Base-by-base conservation (phyloP, 2,329 filamentous ascomycete species). In the Cladosporium sp. region DNA sequence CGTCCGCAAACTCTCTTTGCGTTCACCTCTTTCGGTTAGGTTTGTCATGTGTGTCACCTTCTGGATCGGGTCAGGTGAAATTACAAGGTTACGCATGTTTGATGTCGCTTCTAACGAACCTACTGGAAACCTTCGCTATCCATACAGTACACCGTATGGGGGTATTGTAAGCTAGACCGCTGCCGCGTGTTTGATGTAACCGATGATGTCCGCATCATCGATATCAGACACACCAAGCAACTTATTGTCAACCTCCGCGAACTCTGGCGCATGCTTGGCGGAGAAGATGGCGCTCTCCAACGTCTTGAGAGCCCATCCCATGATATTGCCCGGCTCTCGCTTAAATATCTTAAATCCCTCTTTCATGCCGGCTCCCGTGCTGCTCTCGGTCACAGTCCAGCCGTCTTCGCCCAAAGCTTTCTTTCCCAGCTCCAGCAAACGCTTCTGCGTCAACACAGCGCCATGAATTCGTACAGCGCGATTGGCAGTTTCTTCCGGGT, bases 401-500 rank as follows among this genome's bases (percentile, higher is more conserved):
- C 74, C 74, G 37, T 73, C 67, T n/a, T 65, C 71, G 0, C 76
- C 74, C 55, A 75, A 72, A 35, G 72, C 71, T 53, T 76, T 74
- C 69, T 76, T 73, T n/a, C 72, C 74, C 35, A 76, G 73, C 26
- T 70, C 70, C 23, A 80, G 66, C 12, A 80, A 61, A 60, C 77
- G 66, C 46, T 79, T 79, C 70, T 80, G 77, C 16, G 78, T 76
- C 3, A 77, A 57, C 0, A 71, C 67, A 6, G 72, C 69, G 55
- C 71, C 74, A 28, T 80, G 77, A n/a, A 80, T 67, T 55, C 77
- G 76, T 10, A 81, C 72, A 18, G 71, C 65, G 26, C 76, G 73
- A 62, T 80, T 77, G 44, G 68, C 72, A 0, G 78, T 79, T 65
- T 78, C 69, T 8, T 72, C 73, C 2, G 72, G 74, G 29, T 78